These are phyloP conservation scores for Gastrolobium bilobum DNA, from an alignment of 306 rosid species.

Conservation along the genomic window DNA sequence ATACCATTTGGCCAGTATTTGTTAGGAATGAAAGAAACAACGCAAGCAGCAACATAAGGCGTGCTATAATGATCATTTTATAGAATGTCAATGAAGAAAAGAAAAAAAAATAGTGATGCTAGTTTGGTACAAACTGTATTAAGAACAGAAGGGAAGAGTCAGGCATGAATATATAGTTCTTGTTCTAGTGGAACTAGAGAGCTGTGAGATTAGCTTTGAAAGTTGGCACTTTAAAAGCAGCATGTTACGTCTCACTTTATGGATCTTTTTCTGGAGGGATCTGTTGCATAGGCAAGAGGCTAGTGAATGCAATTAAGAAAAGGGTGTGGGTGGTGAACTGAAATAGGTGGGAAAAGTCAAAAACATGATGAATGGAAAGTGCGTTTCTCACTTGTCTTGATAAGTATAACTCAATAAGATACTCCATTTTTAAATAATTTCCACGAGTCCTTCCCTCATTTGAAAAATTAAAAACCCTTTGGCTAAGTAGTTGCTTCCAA, in stretches of 20 bases:
- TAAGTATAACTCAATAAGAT: background rate
- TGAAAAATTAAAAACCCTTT: background rate
- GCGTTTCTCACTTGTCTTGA: constrained; percentile 33
- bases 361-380: constrained; percentile 40
- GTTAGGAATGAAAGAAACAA: constrained; percentile 29
- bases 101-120: background rate
- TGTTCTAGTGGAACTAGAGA: background rate
- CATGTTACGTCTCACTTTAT: constrained; percentile 42
- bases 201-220: constrained; percentile 21
- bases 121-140: background rate
- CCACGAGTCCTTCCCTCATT: background rate
- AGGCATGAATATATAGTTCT: constrained; percentile 5
- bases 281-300: constrained; percentile 47
- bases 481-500: constrained; percentile 4
- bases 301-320: constrained; percentile 51
- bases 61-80: constrained; percentile 38
- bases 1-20: constrained; percentile 1
- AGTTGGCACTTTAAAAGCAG: constrained; percentile 19
- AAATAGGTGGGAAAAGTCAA: constrained; percentile 30
- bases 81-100: background rate
- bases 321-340: constrained; percentile 43
- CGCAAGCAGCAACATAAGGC: constrained; percentile 23
- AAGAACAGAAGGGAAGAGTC: constrained; percentile 21
- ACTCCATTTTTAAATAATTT: background rate
- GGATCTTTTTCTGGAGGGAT: constrained; percentile 1